These are phyloP conservation scores for Raddia distichophylla DNA, from an alignment of 176 grass and related monocot species.

Conservation along the genomic window DNA sequence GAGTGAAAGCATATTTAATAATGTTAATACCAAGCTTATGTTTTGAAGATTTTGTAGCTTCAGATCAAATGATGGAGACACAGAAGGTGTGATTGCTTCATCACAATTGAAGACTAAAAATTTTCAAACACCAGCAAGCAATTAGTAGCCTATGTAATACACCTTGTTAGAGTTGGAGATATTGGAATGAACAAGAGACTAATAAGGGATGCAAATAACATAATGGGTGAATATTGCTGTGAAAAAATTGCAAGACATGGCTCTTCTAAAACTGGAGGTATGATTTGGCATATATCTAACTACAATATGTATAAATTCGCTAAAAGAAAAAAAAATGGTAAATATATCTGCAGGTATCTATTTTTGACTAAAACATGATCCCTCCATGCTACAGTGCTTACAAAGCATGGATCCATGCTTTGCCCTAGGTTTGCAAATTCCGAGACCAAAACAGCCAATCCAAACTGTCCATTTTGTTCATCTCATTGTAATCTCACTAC, in stretches of 20 bases:
- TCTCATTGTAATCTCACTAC: no score
- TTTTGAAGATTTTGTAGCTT: constrained; percentile 8
- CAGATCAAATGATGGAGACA: constrained; percentile 5
- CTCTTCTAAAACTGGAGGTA: background rate
- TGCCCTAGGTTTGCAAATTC: no score
- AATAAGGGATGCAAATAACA: constrained; percentile 10
- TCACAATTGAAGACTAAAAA: background rate
- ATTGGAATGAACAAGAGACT: background rate
- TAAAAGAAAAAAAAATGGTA: constrained; percentile 14
- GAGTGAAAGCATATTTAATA: constrained; percentile 28
- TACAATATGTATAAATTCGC: background rate
- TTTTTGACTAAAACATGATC: background rate
- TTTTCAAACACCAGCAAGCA: background rate
- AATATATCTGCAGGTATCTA: constrained; percentile 3
- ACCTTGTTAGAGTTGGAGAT: background rate
- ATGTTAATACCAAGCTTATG: background rate
- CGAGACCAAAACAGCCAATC: no score
- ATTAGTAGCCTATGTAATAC: constrained; percentile 25
- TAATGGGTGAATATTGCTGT: background rate
- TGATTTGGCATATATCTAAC: constrained; percentile 13
- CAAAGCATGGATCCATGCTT: no score
- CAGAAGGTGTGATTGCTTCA: background rate
- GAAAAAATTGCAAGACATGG: background rate
- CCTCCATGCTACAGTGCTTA: no score
- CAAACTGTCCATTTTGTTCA: no score